Evolutionary conservation across 257 asterid species (phyloP).

Genomic region (Cynanchum wilfordii): DNA sequence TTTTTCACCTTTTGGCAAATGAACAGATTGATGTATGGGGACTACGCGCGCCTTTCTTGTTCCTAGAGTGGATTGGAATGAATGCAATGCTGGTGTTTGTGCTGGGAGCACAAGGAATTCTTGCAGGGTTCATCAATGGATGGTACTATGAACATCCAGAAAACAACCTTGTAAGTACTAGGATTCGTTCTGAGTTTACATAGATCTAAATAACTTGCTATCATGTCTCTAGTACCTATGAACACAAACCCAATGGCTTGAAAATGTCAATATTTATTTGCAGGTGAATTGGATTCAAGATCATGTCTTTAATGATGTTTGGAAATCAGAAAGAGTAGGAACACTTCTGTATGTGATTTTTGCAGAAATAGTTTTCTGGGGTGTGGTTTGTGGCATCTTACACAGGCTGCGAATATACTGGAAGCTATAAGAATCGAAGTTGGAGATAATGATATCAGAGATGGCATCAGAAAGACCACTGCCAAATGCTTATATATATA

Average conservation of each 20-base stretch:
- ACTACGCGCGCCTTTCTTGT: conserved; percentile 57
- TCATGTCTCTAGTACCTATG: not conserved
- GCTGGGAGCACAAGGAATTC: conserved; percentile 79
- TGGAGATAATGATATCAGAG: not conserved
- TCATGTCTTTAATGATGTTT: conserved; percentile 62
- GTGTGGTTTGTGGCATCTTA: conserved; percentile 59
- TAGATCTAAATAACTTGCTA: not conserved
- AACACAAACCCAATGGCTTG: not conserved
- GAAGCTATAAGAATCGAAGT: conserved; percentile 43
- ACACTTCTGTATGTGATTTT: conserved; percentile 66
- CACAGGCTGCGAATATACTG: conserved; percentile 66
- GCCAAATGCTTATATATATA: no score
- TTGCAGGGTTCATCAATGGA: conserved; percentile 72
- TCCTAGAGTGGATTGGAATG: conserved; percentile 95
- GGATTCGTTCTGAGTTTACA: not conserved
- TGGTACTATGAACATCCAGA: conserved; percentile 59
- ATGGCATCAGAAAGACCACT: not conserved
- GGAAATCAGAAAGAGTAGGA: conserved; percentile 77
- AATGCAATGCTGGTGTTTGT: conserved; percentile 92
- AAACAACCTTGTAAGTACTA: conserved; percentile 51
- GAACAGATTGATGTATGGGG: conserved; percentile 70
- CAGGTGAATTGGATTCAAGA: conserved; percentile 84
- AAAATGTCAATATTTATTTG: not conserved
- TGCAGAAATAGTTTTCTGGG: conserved; percentile 87
- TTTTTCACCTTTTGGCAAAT: not conserved